A percentile compares a stretch with the other conserved stretches of the same genome.
Evolutionary conservation across 2,329 filamentous ascomycete genomes (phyloP).

Genomic region (Xylaria sp.): DNA sequence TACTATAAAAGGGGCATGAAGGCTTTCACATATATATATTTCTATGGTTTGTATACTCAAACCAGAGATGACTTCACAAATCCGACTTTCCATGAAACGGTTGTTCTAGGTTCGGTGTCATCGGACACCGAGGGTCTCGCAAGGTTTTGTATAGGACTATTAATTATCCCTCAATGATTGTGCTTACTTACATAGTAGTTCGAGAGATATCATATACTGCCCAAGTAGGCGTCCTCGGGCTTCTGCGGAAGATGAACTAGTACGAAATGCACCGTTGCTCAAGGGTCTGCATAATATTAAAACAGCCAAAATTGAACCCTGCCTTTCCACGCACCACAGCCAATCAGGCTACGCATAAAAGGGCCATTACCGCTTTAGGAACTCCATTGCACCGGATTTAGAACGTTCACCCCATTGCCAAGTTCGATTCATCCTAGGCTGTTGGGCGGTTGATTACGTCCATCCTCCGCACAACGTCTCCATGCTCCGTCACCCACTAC

Average conservation of each 20-base stretch:
- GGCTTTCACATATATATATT: slow-evolving; percentile 21
- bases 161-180: not conserved
- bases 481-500: not conserved
- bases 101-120: slow-evolving; percentile 15
- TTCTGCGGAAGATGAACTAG: not conserved
- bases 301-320: slow-evolving; percentile 29
- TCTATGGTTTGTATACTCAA: not conserved
- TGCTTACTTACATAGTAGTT: not conserved
- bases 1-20: not conserved
- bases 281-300: not conserved
- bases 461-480: not conserved
- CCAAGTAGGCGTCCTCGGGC: not conserved
- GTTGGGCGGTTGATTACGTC: not conserved
- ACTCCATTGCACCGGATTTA: slow-evolving; percentile 1
- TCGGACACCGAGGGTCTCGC: slow-evolving; percentile 25
- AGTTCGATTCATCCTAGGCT: slow-evolving; percentile 18
- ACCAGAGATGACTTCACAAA: not conserved
- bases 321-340: not conserved
- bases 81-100: not conserved
- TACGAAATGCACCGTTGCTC: not conserved
- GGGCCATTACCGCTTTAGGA: not conserved
- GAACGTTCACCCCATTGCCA: not conserved
- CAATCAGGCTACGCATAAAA: slow-evolving; percentile 16
- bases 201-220: not conserved
- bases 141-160: not conserved